Evolutionary conservation across 2,329 filamentous ascomycete genomes (phyloP).

Genomic region (Fusarium heterosporum): DNA sequence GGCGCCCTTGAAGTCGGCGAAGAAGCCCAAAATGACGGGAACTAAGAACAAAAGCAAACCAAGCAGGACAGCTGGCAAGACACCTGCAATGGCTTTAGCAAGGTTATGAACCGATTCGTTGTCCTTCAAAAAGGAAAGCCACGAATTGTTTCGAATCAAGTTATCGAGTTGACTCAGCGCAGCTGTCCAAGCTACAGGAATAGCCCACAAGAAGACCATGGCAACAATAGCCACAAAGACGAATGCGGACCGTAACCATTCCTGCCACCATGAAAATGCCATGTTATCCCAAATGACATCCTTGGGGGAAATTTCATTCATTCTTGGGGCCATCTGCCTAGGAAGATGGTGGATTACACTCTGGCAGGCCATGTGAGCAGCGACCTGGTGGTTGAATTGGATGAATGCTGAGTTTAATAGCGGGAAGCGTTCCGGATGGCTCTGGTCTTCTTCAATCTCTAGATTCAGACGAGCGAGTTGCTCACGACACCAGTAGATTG

Average conservation of each 20-base stretch:
- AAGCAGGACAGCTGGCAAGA: constrained; percentile 82
- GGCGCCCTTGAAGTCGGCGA: constrained; percentile 80
- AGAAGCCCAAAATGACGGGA: constrained; percentile 79
- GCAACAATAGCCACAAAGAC: constrained; percentile 74
- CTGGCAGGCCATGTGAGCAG: constrained; percentile 98
- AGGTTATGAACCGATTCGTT: constrained; percentile 71
- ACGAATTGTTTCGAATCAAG: constrained; percentile 73
- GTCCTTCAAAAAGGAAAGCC: constrained; percentile 76
- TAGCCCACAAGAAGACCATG: constrained; percentile 89
- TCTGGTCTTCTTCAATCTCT: constrained; percentile 92
- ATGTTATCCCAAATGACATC: constrained; percentile 98
- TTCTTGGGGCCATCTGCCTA: constrained; percentile 90
- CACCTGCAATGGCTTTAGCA: constrained; percentile 78
- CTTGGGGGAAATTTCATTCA: constrained; percentile 92
- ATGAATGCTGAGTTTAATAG: constrained; percentile 97
- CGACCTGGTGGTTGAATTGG: constrained; percentile 97
- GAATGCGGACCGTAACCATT: constrained; percentile 77
- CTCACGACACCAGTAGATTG: constrained; percentile 89
- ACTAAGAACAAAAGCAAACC: constrained; percentile 84
- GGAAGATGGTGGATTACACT: constrained; percentile 90
- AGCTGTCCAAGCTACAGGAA: constrained; percentile 90
- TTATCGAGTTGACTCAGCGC: constrained; percentile 81
- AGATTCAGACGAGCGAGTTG: constrained; percentile 89
- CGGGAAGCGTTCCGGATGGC: constrained; percentile 85
- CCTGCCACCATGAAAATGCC: constrained; percentile 94